Evolutionary conservation across 75 land plant species (phyloP).

Genomic region (Isoetes taiwanensis): DNA sequence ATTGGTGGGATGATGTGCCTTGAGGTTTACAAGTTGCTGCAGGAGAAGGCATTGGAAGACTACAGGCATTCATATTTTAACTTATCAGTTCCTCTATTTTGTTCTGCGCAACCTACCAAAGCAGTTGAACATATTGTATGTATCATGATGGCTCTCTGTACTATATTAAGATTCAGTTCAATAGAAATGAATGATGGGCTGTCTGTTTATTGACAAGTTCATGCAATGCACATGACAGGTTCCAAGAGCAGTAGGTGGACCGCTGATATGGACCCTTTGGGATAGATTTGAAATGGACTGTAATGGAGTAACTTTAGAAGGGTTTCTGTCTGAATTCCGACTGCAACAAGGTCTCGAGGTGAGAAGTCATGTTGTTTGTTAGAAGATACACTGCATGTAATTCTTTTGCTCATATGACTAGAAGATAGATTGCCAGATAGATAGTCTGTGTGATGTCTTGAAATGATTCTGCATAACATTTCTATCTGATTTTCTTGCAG

Average conservation of each 20-base stretch:
- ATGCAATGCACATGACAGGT: constrained; percentile 28
- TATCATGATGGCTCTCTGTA: too few relatives aligned
- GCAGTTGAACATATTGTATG: constrained; percentile 33
- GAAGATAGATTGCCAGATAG: too few relatives aligned
- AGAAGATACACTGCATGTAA: too few relatives aligned
- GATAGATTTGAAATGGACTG: constrained; percentile 49
- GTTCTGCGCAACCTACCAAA: constrained; percentile 34
- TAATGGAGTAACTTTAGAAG: constrained; percentile 35
- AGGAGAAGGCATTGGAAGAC: constrained; percentile 22
- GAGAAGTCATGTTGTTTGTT: too few relatives aligned
- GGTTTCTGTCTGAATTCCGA: constrained; percentile 30
- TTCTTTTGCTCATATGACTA: too few relatives aligned
- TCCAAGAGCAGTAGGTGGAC: constrained; percentile 20
- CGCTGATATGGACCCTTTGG: constrained; percentile 40
- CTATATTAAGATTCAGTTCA: too few relatives aligned
- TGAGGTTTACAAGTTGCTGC: constrained; percentile 33
- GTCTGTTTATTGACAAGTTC: background rate
- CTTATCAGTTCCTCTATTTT: constrained; percentile 30
- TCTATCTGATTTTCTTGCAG: too few relatives aligned
- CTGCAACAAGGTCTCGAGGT: constrained; percentile 45
- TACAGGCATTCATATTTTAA: constrained; percentile 39
- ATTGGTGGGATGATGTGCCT: constrained; percentile 46
- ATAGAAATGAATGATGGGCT: too few relatives aligned
- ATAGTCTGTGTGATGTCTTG: too few relatives aligned
- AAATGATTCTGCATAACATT: too few relatives aligned